Evolutionary conservation across 2,329 filamentous ascomycete species (phyloP).

Genomic region (Elsinoe arachidis): DNA sequence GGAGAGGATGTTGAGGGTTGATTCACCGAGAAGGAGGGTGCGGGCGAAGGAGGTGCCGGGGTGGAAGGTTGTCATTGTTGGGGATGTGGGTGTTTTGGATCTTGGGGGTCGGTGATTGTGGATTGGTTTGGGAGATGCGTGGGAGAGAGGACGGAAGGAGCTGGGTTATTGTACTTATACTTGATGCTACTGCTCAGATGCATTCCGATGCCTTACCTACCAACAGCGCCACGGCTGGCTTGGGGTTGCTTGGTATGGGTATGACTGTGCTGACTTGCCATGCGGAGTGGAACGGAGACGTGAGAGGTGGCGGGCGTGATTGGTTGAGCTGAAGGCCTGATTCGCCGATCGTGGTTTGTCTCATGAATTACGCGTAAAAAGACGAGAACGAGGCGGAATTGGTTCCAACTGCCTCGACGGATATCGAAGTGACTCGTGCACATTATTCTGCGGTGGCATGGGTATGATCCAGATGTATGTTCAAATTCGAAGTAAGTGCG

Average conservation of each 20-base stretch:
- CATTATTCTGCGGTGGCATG: background rate
- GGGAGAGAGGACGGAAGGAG: too few relatives aligned
- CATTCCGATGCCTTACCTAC: too few relatives aligned
- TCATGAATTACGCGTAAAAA: background rate
- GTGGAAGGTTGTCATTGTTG: slow-evolving; percentile 7
- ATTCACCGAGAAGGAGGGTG: background rate
- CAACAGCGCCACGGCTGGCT: background rate
- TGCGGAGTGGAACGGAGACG: too few relatives aligned
- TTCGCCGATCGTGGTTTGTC: background rate
- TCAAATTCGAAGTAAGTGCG: background rate
- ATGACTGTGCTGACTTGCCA: background rate
- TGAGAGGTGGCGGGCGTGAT: background rate
- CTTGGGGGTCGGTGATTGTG: too few relatives aligned
- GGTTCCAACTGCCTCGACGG: background rate
- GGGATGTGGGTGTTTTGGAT: background rate
- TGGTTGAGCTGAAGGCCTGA: background rate
- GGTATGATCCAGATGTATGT: too few relatives aligned
- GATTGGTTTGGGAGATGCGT: too few relatives aligned
- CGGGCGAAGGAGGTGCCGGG: background rate
- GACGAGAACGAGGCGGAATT: too few relatives aligned
- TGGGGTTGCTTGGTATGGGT: background rate
- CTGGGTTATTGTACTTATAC: too few relatives aligned
- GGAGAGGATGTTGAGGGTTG: background rate
- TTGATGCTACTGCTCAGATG: too few relatives aligned
- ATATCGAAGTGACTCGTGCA: background rate